These are phyloP conservation scores for Toxoplasma gondii DNA, from an alignment of 169 alveolate genomes.

Conservation along the genomic window DNA sequence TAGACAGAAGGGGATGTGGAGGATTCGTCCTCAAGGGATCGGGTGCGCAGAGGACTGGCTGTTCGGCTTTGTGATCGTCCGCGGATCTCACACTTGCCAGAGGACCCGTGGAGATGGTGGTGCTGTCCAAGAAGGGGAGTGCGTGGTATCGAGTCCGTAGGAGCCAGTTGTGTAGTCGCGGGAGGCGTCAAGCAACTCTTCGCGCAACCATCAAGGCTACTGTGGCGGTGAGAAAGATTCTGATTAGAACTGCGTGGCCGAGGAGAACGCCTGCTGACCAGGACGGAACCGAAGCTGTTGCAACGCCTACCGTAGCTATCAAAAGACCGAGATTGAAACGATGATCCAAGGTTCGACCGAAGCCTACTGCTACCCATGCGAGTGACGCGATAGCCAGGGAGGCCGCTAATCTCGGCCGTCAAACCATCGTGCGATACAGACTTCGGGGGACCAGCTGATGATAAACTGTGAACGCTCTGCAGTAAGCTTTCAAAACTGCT, in stretches of 20 bases:
- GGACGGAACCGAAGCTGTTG: no score
- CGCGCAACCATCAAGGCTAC: neutral
- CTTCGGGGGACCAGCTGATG: neutral
- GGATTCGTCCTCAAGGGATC: neutral
- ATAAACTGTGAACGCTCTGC: constrained; percentile 31
- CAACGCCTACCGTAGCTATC: neutral
- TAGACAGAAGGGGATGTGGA: neutral
- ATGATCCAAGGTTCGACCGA: neutral
- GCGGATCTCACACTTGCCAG: neutral
- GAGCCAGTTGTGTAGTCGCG: neutral
- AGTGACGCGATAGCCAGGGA: neutral
- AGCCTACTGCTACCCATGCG: neutral
- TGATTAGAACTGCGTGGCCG: neutral
- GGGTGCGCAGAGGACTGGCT: neutral
- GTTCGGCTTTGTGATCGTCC: neutral
- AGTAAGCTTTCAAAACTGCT: constrained; percentile 8
- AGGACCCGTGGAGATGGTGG: neutral
- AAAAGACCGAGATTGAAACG: neutral
- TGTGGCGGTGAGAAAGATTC: neutral
- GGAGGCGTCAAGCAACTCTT: neutral
- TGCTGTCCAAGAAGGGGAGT: neutral
- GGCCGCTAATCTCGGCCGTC: neutral
- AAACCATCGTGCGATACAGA: neutral
- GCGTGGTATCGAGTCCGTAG: neutral
- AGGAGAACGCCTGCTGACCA: no score